Base-by-base conservation (phyloP, 1,139 yeast genomes). In the Suzukiozyma palmioleophila region DNA sequence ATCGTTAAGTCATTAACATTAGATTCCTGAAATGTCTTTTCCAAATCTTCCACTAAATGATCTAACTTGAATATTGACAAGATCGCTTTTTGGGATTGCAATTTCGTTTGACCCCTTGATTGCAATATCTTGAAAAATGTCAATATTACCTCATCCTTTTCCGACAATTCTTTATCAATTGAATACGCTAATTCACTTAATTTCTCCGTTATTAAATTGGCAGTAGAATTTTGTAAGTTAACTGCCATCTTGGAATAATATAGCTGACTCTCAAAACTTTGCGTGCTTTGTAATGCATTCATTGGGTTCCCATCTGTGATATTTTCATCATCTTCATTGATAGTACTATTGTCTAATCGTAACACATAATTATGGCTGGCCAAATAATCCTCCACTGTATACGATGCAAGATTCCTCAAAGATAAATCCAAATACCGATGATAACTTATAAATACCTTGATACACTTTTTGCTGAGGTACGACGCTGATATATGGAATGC, bases 401-500 rank as follows among this genome's bases (percentile, higher is more conserved):
- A 73, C 12, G 89, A 85, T 27, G 79, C 77, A 47, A 81, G 75
- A 59, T 92, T 90, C 32, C 79, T 74, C 33, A 89, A 68, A 9
- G 54, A 45, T 41, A 71, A 67, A 49, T 84, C 82, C 15, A 85
- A 75, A 43, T 79, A 75, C 11, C 90, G 92, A 48, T 84, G 86
- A 59, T 85, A 83, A 31, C 78, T 75, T 12, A 88, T 63, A 38
- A 92, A 69, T 1, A 84, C 80, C 47, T 83, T 81, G 51, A 86
- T 84, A 46, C 92, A 80, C 52, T 81, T 80, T 49, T 81, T 78
- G 40, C 92, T 87, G 33, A 84, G 77, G 53, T 84, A 79, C 41
- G 79, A 77, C 1, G 95, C 85, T 24, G 92, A 84, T 34, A 90
- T 74, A 52, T 90, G 96, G 41, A 89, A 68, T 0, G 96, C 95